A percentile compares a stretch with the other conserved stretches of the same genome.
These are phyloP conservation scores for Yamadazyma membranifaciens DNA, from an alignment of 1,139 yeast species.

Conservation along the genomic window DNA sequence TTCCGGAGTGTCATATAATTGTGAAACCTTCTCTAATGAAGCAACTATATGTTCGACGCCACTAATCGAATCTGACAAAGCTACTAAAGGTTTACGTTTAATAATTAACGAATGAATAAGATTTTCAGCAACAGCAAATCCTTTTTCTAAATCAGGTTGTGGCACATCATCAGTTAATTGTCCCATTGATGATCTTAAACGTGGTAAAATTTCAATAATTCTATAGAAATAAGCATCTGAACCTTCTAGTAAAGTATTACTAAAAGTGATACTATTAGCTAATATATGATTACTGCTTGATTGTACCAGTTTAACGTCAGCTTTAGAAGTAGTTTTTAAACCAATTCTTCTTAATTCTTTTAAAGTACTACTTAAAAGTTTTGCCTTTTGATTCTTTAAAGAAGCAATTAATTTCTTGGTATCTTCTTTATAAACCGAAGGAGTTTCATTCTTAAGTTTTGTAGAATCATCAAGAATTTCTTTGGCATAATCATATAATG, in stretches of 20 bases:
- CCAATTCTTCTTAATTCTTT: conserved; percentile 77
- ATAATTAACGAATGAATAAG: conserved; percentile 54
- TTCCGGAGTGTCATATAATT: conserved; percentile 13
- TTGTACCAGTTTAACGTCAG: conserved; percentile 63
- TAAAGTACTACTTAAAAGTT: conserved; percentile 71
- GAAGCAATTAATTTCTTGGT: conserved; percentile 72
- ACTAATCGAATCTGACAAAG: conserved; percentile 21
- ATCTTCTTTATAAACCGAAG: conserved; percentile 65
- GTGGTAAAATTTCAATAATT: conserved; percentile 75
- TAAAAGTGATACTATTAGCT: conserved; percentile 51
- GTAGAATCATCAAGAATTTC: conserved; percentile 59
- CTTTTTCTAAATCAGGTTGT: conserved; percentile 68
- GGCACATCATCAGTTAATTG: conserved; percentile 75
- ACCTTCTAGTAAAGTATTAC: conserved; percentile 34
- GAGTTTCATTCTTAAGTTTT: conserved; percentile 72
- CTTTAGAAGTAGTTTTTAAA: conserved; percentile 60
- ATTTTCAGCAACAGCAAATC: conserved; percentile 78
- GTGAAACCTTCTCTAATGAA: conserved; percentile 11
- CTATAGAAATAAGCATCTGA: conserved; percentile 65
- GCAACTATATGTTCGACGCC: conserved; percentile 5
- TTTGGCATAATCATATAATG: conserved; percentile 51
- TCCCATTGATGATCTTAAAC: conserved; percentile 65
- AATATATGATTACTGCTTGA: conserved; percentile 62
- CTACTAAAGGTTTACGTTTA: conserved; percentile 46
- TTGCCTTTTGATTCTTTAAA: conserved; percentile 76